A percentile compares a stretch with the other conserved stretches of the same genome.
These are phyloP conservation scores for Nemania sp. DNA, from an alignment of 2,329 filamentous ascomycete genomes.

Conservation along the genomic window DNA sequence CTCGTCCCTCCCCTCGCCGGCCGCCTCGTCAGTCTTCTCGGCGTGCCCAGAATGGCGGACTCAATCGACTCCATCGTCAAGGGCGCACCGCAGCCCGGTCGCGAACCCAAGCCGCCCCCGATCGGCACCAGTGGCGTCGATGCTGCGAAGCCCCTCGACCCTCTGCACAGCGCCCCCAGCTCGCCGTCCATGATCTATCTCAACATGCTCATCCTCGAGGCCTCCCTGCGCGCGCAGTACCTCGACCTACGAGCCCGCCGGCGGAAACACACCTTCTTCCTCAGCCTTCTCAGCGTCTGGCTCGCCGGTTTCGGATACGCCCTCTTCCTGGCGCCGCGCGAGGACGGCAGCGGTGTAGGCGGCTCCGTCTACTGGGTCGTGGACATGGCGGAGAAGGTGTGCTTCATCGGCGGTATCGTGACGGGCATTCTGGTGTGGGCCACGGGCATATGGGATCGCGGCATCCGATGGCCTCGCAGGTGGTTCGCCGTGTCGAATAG, in stretches of 20 bases:
- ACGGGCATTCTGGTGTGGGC: constrained; percentile 88
- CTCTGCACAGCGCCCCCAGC: constrained; percentile 80
- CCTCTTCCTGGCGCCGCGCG: constrained; percentile 91
- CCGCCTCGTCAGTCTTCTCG: constrained; percentile 18
- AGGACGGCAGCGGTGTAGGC: constrained; percentile 88
- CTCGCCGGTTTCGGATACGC: constrained; percentile 84
- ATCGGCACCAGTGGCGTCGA: constrained; percentile 49
- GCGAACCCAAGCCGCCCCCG: constrained; percentile 52
- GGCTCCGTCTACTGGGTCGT: constrained; percentile 97
- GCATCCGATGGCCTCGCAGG: constrained; percentile 88
- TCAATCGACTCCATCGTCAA: constrained; percentile 89
- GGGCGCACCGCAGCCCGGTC: constrained; percentile 73
- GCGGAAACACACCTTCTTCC: constrained; percentile 91
- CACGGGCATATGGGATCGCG: constrained; percentile 94
- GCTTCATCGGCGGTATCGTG: constrained; percentile 86
- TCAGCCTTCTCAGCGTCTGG: constrained; percentile 80
- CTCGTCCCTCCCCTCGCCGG: constrained; percentile 1
- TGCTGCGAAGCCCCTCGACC: constrained; percentile 62
- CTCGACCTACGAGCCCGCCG: constrained; percentile 85
- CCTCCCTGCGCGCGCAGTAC: constrained; percentile 89
- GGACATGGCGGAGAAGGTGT: constrained; percentile 87
- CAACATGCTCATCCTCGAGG: constrained; percentile 95
- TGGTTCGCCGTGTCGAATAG: constrained; percentile 91
- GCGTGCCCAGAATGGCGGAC: constrained; percentile 57
- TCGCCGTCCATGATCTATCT: constrained; percentile 96